These are phyloP conservation scores for Obelidium mucronatum DNA, from an alignment of 192 early-diverging fungal species.

Conservation along the genomic window DNA sequence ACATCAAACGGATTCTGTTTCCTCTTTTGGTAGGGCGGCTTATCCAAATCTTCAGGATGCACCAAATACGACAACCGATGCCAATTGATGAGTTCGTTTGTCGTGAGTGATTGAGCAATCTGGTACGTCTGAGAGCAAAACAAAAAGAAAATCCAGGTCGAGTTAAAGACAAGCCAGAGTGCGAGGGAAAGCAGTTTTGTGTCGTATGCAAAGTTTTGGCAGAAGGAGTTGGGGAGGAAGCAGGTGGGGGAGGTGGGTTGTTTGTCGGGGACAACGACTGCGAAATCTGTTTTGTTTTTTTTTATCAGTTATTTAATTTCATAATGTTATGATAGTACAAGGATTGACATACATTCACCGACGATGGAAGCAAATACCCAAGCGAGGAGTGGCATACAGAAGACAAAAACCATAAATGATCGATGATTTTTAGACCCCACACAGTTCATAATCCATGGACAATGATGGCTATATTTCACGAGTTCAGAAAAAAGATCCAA, in stretches of 20 bases:
- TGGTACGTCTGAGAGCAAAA: slow-evolving; percentile 79
- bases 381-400: slow-evolving; percentile 68
- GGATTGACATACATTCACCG: slow-evolving; percentile 65
- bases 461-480: slow-evolving; percentile 58
- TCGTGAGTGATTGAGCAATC: slow-evolving; percentile 79
- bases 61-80: slow-evolving; percentile 71
- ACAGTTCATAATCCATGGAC: slow-evolving; percentile 97
- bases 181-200: slow-evolving; percentile 72
- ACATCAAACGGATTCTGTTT: slow-evolving; percentile 78
- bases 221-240: slow-evolving; percentile 51
- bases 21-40: slow-evolving; percentile 49
- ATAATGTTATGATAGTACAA: slow-evolving; percentile 29
- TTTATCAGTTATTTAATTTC: slow-evolving; percentile 21
- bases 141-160: slow-evolving; percentile 83
- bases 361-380: slow-evolving; percentile 67
- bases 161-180: slow-evolving; percentile 79
- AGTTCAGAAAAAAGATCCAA: too few relatives aligned
- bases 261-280: slow-evolving; percentile 16
- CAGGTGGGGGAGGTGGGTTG: slow-evolving; percentile 37
- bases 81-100: slow-evolving; percentile 89
- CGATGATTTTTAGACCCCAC: slow-evolving; percentile 90
- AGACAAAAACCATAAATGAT: slow-evolving; percentile 82
- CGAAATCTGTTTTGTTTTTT: slow-evolving; percentile 20
- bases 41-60: slow-evolving; percentile 52
- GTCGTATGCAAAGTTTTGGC: slow-evolving; percentile 80